Base-by-base conservation (phyloP, 768 basidiomycete species). In the Cantharellus cinnabarinus region DNA sequence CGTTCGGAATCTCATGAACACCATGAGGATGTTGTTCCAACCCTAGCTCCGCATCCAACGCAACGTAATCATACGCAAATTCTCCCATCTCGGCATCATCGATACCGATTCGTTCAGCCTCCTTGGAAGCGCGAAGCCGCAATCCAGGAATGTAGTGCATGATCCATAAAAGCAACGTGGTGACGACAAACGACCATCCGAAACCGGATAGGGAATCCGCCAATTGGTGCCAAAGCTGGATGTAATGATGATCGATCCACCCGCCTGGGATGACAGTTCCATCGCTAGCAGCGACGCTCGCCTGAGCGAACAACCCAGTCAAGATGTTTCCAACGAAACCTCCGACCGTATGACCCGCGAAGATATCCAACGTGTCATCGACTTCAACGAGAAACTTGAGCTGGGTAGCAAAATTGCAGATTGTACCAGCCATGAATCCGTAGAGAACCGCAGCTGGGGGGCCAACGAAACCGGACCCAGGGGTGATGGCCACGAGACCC, bases 331-430 rank as follows among this genome's bases (percentile, higher is more conserved):
- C 87, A 54, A 85, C 77, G 41, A 89, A 66, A 41, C 88, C 87
- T 60, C 89, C 89, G 52, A 90, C 67, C 40, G 75, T 78, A 65
- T 89, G 86, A 14, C 82, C 82, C 3, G 93, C 89, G 66, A 94
- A 95, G 67, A 97, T 90, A 76, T 89, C 87, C 15, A 89, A 78
- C 10, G 83, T 77, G 67, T 89, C 87, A 61, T 89, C 87, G 64
- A 81, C 87, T 39, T 75, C 74, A 63, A 81, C 72, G 38, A 85
- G 55, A 68, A 85, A 89, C 72, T 97, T 98, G 67, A 98, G 77
- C 65, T 94, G 83, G 2, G 94, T 97, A n/a, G 89, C 87, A 69
- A 89, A 89, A 71, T 98, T 98, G 74, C 89, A 95, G 2, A 81
- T 64, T 0, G 83, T 85, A 15, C 87, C 87, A 0, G 83, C 85